Base-by-base conservation (phyloP, 257 asterid species). In the Lycium barbarum region DNA sequence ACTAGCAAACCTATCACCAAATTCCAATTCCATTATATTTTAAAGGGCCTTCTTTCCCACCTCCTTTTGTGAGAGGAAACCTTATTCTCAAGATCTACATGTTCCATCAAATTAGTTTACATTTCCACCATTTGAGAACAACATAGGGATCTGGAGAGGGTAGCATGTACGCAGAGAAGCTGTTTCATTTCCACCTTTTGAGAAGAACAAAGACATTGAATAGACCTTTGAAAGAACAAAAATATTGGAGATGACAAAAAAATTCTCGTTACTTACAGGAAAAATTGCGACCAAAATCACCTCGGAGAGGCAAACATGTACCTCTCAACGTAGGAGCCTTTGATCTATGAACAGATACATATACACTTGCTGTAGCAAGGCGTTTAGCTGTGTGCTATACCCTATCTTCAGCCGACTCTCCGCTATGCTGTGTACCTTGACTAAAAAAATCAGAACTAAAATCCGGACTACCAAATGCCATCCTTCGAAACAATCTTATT, bases 401-500 rank as follows among this genome's bases (percentile, higher is more conserved):
- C 54, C 14, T 85, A 76, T 81, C 82, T 81, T 68, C 83, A 49
- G 83, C 83, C 2, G 86, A 87, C 38, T 86, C 87, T 85, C 84
- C 90, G 17, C 94, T 88, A 83, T 85, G 81, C 47, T 78, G 54
- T 81, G 90, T 90, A 87, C 86, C 82, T 59, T 91, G 96, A 82
- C 86, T 90, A 91, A 90, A 94, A 87, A 92, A 93, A 88, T 91
- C 96, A 1, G 98, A 89, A 84, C 94, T 95, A 59, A 80, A 91
- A 80, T 91, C 91, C 78, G 91, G 95, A 89, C 89, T 89, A 49
- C 97, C 98, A 87, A 97, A 97, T 26, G 98, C 99, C 98, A 95
- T 92, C 85, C 94, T 92, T 73, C 86, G 91, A 79, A 97, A 92
- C 91, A 92, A 86, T 88, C 97, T 94, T 45, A 97, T 93, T 84